phyloP scores from a whole-genome alignment of 495 filamentous ascomycete genomes.

The Podospora appendiculata region DNA sequence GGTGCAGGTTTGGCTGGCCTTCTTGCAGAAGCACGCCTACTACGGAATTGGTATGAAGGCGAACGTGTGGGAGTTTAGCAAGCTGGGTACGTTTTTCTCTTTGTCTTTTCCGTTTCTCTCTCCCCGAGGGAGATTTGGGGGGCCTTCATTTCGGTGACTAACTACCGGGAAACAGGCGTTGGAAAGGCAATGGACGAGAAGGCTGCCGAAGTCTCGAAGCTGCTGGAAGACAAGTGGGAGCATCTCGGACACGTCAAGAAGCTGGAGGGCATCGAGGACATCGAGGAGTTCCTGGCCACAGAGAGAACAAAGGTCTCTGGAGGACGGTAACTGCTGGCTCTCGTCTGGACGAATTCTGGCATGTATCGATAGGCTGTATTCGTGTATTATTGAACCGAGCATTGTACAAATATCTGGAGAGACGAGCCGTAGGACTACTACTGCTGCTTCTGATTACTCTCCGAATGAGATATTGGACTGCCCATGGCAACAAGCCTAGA shows the following conservation, averaged over 20 bases:
- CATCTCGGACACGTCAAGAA: slow-evolving; percentile 54
- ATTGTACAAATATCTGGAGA: too few species aligned
- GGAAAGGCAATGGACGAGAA: slow-evolving; percentile 58
- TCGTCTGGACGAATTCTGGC: not conserved
- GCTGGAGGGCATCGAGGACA: slow-evolving; percentile 40
- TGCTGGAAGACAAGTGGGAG: slow-evolving; percentile 54
- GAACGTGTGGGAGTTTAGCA: slow-evolving; percentile 84
- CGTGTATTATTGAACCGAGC: too few species aligned
- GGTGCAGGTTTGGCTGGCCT: slow-evolving; percentile 86
- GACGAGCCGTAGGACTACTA: too few species aligned
- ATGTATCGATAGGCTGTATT: not conserved
- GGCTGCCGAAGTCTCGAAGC: slow-evolving; percentile 49
- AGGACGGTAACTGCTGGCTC: slow-evolving; percentile 16
- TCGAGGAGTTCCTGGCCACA: slow-evolving; percentile 47
- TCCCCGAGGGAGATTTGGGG: not conserved
- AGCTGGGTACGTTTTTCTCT: slow-evolving; percentile 45
- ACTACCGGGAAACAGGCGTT: slow-evolving; percentile 41
- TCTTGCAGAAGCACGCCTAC: slow-evolving; percentile 80
- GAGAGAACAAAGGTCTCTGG: slow-evolving; percentile 35
- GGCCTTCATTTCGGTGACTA: not conserved
- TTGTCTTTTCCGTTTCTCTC: not conserved
- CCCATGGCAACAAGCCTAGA: too few species aligned
- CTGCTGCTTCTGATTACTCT: too few species aligned
- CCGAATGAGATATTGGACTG: too few species aligned
- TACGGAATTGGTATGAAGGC: slow-evolving; percentile 98